Percentiles rank a stretch among this genome's conserved stretches.
phyloP scores from a whole-genome alignment of 495 filamentous ascomycete genomes.

The Penicillium turbatum region DNA sequence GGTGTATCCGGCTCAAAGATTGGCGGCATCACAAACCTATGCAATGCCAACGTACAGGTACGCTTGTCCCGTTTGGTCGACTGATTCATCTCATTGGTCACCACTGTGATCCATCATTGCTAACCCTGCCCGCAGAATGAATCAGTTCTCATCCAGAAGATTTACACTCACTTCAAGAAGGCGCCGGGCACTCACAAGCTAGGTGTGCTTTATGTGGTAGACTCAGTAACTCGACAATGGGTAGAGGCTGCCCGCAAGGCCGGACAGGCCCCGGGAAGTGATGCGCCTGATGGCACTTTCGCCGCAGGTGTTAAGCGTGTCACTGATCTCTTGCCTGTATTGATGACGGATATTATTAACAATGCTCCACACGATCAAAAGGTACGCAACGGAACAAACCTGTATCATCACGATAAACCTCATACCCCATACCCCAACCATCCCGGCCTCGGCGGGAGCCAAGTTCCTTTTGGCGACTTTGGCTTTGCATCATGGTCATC shows the following conservation, averaged over 20 bases:
- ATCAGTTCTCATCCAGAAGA: constrained; percentile 89
- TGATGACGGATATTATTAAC: constrained; percentile 95
- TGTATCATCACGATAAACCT: constrained; percentile 16
- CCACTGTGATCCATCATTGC: constrained; percentile 11
- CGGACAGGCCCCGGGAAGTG: constrained; percentile 71
- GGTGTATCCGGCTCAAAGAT: constrained; percentile 93
- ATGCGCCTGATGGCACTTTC: constrained; percentile 83
- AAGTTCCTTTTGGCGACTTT: background rate
- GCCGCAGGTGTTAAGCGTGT: constrained; percentile 95
- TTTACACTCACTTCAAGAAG: constrained; percentile 97
- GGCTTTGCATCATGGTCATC: constrained; percentile 16
- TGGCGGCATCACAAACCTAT: constrained; percentile 74
- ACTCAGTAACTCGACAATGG: constrained; percentile 98
- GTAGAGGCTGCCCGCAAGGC: constrained; percentile 87
- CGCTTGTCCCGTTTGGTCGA: constrained; percentile 27
- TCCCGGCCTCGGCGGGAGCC: background rate
- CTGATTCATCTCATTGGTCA: constrained; percentile 1
- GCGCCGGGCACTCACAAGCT: constrained; percentile 92
- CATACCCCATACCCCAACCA: background rate
- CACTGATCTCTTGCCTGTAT: constrained; percentile 81
- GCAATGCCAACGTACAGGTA: constrained; percentile 92
- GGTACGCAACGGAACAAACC: constrained; percentile 65
- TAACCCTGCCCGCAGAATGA: constrained; percentile 69
- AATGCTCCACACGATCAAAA: constrained; percentile 92
- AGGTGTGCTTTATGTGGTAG: constrained; percentile 99